phyloP scores from a whole-genome alignment of 768 basidiomycete species.

The Fibroporia radiculosa region DNA sequence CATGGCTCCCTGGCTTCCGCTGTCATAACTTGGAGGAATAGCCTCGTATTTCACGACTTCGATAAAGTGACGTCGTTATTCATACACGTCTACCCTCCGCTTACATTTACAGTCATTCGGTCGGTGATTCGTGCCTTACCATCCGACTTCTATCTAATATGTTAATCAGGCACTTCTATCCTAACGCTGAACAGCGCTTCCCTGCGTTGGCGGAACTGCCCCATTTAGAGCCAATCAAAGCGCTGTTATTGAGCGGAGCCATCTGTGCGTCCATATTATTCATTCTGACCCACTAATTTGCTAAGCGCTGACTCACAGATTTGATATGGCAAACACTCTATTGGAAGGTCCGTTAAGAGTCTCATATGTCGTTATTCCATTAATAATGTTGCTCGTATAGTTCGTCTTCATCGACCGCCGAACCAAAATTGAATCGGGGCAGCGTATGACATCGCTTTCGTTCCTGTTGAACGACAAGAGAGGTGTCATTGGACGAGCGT shows the following conservation, averaged over 20 bases:
- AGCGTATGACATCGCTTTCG: slow-evolving; percentile 85
- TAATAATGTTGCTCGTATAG: slow-evolving; percentile 24
- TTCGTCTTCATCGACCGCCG: slow-evolving; percentile 85
- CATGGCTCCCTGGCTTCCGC: slow-evolving; percentile 89
- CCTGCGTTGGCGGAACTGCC: slow-evolving; percentile 73
- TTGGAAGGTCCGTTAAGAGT: slow-evolving; percentile 59
- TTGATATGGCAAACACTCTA: slow-evolving; percentile 89
- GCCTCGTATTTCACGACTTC: slow-evolving; percentile 93
- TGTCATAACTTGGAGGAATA: slow-evolving; percentile 98
- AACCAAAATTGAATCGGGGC: slow-evolving; percentile 85
- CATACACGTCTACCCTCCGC: slow-evolving; percentile 89
- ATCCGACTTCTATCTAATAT: neutral
- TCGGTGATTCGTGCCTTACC: slow-evolving; percentile 25
- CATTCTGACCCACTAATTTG: slow-evolving; percentile 1
- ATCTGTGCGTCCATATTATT: slow-evolving; percentile 56
- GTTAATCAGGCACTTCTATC: slow-evolving; percentile 73
- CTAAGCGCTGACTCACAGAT: slow-evolving; percentile 42
- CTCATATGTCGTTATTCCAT: neutral
- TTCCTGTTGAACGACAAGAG: slow-evolving; percentile 85
- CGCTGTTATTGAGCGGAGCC: slow-evolving; percentile 70
- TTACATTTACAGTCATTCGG: slow-evolving; percentile 89
- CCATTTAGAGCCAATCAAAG: slow-evolving; percentile 59
- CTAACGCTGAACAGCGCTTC: slow-evolving; percentile 70
- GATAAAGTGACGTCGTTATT: slow-evolving; percentile 96
- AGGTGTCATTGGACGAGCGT: slow-evolving; percentile 66